Evolutionary conservation across 78 protist species (phyloP).

Genomic region (Monocercomonoides exilis): DNA sequence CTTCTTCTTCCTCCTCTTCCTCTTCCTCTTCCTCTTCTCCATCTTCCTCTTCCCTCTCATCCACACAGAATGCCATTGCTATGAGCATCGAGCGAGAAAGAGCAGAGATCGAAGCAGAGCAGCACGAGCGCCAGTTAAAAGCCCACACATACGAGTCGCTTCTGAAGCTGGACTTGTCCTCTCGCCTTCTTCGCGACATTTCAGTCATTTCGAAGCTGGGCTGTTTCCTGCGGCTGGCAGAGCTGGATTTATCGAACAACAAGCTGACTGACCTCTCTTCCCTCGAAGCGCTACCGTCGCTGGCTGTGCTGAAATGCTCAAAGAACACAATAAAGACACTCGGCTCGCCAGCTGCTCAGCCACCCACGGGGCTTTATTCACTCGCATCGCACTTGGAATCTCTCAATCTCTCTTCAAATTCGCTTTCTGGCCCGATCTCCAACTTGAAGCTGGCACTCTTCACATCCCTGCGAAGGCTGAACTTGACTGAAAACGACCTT

Average conservation of each 20-base stretch:
- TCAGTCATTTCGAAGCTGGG: not conserved
- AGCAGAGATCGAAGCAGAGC: not conserved
- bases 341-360: not conserved
- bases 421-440: not conserved
- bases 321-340: not conserved
- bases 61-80: not conserved
- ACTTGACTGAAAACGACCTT: not conserved
- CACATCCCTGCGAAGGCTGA: not conserved
- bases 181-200: not conserved
- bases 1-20: too few relatives aligned
- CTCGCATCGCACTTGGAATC: not conserved
- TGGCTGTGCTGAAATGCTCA: not conserved
- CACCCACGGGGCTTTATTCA: not conserved
- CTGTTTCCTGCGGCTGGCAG: not conserved
- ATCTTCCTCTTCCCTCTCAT: too few relatives aligned
- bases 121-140: not conserved
- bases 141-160: not conserved
- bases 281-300: not conserved
- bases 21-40: too few relatives aligned
- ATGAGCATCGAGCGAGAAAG: too few relatives aligned
- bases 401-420: not conserved
- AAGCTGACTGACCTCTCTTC: not conserved
- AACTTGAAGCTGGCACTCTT: not conserved
- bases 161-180: not conserved
- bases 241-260: not conserved